Conservation (phyloP, 129 eudicot species). For the Flaveria sonorensis region DNA sequence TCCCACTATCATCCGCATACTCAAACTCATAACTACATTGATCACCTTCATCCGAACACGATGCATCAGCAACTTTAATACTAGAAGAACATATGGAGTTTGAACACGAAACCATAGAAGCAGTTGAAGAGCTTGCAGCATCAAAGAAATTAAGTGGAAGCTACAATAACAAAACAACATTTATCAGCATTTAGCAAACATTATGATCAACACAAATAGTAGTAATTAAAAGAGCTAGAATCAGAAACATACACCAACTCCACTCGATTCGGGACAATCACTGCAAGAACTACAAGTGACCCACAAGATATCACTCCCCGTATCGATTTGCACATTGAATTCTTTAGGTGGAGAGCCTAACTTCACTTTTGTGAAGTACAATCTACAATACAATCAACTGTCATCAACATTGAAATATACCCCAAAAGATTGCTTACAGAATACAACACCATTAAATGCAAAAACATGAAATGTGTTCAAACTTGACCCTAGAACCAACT, state of each 20-base stretch:
- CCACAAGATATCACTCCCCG: constrained; percentile 96
- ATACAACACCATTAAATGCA: not conserved
- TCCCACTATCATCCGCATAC: constrained; percentile 95
- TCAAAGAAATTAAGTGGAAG: constrained; percentile 73
- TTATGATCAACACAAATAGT: not conserved
- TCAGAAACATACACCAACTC: constrained; percentile 64
- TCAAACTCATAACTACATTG: constrained; percentile 72
- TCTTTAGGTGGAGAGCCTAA: constrained; percentile 92
- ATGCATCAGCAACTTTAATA: constrained; percentile 58
- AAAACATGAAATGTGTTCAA: not conserved
- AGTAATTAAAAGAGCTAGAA: not conserved
- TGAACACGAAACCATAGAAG: constrained; percentile 71
- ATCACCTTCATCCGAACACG: constrained; percentile 56
- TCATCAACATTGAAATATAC: not conserved
- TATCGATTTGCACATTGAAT: constrained; percentile 90
- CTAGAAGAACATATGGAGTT: constrained; percentile 64
- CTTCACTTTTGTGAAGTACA: constrained; percentile 80
- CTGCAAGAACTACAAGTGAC: constrained; percentile 77
- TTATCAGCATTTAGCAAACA: not conserved
- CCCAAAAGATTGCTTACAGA: not conserved
- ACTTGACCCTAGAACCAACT: not conserved
- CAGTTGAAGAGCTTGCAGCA: constrained; percentile 70
- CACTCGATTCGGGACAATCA: constrained; percentile 84
- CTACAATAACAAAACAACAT: constrained; percentile 37
- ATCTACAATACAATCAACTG: constrained; percentile 44